These are phyloP conservation scores for Exophiala oligosperma DNA, from an alignment of 2,329 filamentous ascomycete genomes.

Conservation along the genomic window DNA sequence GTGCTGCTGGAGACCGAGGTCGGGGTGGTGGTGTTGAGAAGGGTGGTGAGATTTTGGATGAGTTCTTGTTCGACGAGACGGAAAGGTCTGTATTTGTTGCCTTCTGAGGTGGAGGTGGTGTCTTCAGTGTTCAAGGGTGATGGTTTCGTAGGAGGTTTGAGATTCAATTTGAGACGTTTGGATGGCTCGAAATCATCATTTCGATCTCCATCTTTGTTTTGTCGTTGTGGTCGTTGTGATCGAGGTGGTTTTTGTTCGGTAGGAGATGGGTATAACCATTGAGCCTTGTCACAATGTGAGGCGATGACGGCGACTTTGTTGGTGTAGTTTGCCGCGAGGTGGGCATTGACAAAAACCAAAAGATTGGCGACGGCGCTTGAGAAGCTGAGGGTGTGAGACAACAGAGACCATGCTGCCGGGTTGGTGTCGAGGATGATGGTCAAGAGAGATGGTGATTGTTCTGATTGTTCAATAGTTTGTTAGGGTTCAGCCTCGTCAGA, in stretches of 20 bases:
- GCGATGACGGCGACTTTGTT: conserved; percentile 93
- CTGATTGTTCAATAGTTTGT: conserved; percentile 33
- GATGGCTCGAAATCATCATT: conserved; percentile 21
- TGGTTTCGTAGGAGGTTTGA: conserved; percentile 19
- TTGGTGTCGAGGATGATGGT: conserved; percentile 95
- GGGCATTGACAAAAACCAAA: conserved; percentile 94
- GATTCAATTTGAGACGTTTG: conserved; percentile 25
- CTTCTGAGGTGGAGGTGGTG: conserved; percentile 33
- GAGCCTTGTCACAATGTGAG: conserved; percentile 79
- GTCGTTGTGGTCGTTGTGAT: neutral
- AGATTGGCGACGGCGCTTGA: conserved; percentile 83
- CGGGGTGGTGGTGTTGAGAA: conserved; percentile 69
- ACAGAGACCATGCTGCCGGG: conserved; percentile 85
- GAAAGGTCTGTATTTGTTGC: conserved; percentile 94
- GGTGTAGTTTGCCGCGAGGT: conserved; percentile 88
- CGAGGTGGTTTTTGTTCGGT: conserved; percentile 16
- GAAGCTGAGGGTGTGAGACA: conserved; percentile 73
- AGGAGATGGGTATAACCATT: conserved; percentile 80
- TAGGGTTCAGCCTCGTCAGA: conserved; percentile 6
- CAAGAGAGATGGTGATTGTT: conserved; percentile 74
- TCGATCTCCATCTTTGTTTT: neutral
- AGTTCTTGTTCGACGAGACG: conserved; percentile 81
- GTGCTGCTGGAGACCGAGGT: conserved; percentile 65
- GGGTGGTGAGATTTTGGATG: conserved; percentile 68
- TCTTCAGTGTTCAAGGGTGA: neutral